Base-by-base conservation (phyloP, 2,329 filamentous ascomycete genomes). In the Colletotrichum melonis region DNA sequence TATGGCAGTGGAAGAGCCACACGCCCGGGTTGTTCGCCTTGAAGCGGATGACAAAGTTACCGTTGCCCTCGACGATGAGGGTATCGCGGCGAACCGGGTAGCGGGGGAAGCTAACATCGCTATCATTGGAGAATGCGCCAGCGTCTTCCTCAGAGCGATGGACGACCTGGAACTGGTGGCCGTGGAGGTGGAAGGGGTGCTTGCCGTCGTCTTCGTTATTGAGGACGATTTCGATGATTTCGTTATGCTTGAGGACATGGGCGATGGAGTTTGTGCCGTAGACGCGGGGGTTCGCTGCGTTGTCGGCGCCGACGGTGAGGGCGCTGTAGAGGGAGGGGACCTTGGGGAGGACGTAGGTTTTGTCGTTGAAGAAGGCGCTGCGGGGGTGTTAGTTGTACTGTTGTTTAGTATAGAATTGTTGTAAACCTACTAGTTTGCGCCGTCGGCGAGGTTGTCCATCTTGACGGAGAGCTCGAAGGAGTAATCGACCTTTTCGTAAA, bases 241-340 rank as follows among this genome's bases (percentile, higher is more conserved):
- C 80, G 71, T 86, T 86, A 67, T 90, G 84, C 42, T 87, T 82
- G 24, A 93, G 85, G 2, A 93, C 81, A 70, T 90, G 81, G 2
- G 88, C 79, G 69, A 89, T 85, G 3, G 87, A 85, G 74, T 86
- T 82, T 63, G 82, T 80, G 14, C 89, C 88, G 76, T 91, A 91
- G 11, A 90, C 82, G 0, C 75, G 74, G 1, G 87, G 82, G 68
- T 90, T 84, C 6, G 83, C 82, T 24, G 87, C 84, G 32, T 85
- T 75, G 3, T 83, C 79, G n/a, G 76, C 68, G 1, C 86, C 87
- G n/a, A 87, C 81, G 0, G 87, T 88, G 38, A 94, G 85, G n/a
- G 87, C 91, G 1, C 90, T 91, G 82, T 92, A 94, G 0, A 94
- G 83, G 0, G 90, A 90, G 0, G 92, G 92, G 0, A 93, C 91